A percentile compares a stretch with the other conserved stretches of the same genome.
These are phyloP conservation scores for Cytospora chrysosperma DNA, from an alignment of 2,329 filamentous ascomycete species.

Conservation along the genomic window DNA sequence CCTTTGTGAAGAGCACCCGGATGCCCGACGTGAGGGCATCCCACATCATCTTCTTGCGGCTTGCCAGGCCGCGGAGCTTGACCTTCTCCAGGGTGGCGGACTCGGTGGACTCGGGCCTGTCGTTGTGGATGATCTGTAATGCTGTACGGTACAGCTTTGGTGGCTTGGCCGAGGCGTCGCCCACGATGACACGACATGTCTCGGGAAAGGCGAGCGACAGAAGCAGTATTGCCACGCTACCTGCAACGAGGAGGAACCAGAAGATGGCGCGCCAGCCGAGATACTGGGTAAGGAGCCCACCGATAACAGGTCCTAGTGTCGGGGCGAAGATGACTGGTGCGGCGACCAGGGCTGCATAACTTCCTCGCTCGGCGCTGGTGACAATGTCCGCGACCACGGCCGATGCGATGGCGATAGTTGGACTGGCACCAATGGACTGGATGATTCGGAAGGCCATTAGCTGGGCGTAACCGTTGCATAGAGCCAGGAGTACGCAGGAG, in stretches of 20 bases:
- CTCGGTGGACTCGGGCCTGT: slow-evolving; percentile 27
- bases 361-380: slow-evolving; percentile 60
- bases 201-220: slow-evolving; percentile 45
- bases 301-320: slow-evolving; percentile 48
- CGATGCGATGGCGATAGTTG: slow-evolving; percentile 55
- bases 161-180: slow-evolving; percentile 41
- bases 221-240: slow-evolving; percentile 38
- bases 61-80: slow-evolving; percentile 35
- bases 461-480: slow-evolving; percentile 48
- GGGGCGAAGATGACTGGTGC: slow-evolving; percentile 41
- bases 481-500: slow-evolving; percentile 53
- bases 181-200: slow-evolving; percentile 44
- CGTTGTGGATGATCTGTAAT: not conserved
- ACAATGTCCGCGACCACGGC: slow-evolving; percentile 64
- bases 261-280: slow-evolving; percentile 55
- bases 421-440: slow-evolving; percentile 58
- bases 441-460: slow-evolving; percentile 54
- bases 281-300: slow-evolving; percentile 50
- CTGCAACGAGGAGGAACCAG: slow-evolving; percentile 53
- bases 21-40: not conserved
- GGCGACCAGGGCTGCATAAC: slow-evolving; percentile 34
- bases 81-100: slow-evolving; percentile 36
- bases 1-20: slow-evolving; percentile 20
- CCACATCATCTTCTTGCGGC: slow-evolving; percentile 22
- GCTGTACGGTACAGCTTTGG: slow-evolving; percentile 29